A percentile compares a stretch with the other conserved stretches of the same genome.
Conservation (phyloP, 1,284 basidiomycete species). For the Cryptococcus depauperatus region DNA sequence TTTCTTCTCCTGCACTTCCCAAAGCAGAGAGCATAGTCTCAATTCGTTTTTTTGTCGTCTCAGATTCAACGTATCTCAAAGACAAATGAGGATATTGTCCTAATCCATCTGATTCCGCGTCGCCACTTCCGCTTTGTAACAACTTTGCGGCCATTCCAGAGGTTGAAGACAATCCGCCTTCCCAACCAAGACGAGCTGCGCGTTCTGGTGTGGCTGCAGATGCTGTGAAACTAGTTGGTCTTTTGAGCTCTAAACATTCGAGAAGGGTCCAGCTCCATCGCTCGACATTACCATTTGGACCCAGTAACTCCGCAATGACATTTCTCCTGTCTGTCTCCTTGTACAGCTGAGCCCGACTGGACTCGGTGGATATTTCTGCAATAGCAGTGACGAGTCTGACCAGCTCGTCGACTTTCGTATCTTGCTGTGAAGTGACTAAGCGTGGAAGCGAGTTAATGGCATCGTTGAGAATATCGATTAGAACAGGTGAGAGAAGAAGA, state of each 20-base stretch:
- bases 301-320: conserved; percentile 58
- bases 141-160: too few species aligned
- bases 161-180: conserved; percentile 19
- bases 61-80: conserved; percentile 57
- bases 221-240: conserved; percentile 51
- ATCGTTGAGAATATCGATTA: conserved; percentile 47
- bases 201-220: conserved; percentile 21
- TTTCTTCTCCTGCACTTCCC: conserved; percentile 59
- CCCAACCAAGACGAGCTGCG: conserved; percentile 43
- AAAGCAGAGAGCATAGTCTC: conserved; percentile 63
- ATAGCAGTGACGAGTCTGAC: conserved; percentile 62
- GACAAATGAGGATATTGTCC: conserved; percentile 45
- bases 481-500: conserved; percentile 12
- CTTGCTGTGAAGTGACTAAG: conserved; percentile 59
- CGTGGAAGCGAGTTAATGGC: conserved; percentile 67
- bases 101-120: background rate
- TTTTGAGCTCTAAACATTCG: conserved; percentile 61
- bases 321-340: conserved; percentile 29
- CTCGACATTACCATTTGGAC: conserved; percentile 72
- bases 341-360: conserved; percentile 11
- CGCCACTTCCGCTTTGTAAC: too few species aligned
- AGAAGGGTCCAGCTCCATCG: conserved; percentile 80
- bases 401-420: conserved; percentile 60
- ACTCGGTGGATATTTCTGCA: conserved; percentile 50
- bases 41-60: conserved; percentile 53